A percentile compares a stretch with the other conserved stretches of the same genome.
phyloP scores from a whole-genome alignment of 2,329 filamentous ascomycete species.

The Epichloe brachyelytri region DNA sequence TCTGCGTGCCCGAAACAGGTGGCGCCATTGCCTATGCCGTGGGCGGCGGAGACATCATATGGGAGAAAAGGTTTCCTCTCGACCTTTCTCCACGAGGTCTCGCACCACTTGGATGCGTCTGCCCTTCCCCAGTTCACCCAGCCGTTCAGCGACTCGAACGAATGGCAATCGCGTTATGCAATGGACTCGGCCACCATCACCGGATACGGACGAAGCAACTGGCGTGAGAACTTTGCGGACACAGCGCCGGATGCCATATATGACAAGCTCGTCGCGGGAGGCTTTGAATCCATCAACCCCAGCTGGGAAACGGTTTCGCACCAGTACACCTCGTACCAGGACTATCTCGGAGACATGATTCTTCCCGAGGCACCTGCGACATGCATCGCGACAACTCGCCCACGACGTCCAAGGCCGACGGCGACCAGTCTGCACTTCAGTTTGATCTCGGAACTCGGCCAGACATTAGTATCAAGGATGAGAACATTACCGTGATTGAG shows the following conservation, averaged over 20 bases:
- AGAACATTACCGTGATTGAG: too few species aligned
- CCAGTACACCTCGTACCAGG: not conserved
- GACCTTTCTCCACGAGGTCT: not conserved
- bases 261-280: not conserved
- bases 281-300: not conserved
- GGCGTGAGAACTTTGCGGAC: not conserved
- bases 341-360: not conserved
- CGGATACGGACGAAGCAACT: not conserved
- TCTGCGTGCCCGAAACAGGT: not conserved
- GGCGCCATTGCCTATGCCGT: not conserved
- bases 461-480: too few species aligned
- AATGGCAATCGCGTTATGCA: not conserved
- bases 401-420: not conserved
- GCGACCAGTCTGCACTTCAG: too few species aligned
- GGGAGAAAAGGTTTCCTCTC: too few species aligned
- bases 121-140: not conserved
- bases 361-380: not conserved
- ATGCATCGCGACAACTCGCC: not conserved
- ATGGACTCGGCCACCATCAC: not conserved
- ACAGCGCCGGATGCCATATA: not conserved
- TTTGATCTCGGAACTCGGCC: too few species aligned
- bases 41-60: not conserved
- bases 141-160: not conserved
- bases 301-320: not conserved
- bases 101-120: not conserved